These are phyloP conservation scores for Aethionema arabicum DNA, from an alignment of 345 rosid genomes.

Conservation along the genomic window DNA sequence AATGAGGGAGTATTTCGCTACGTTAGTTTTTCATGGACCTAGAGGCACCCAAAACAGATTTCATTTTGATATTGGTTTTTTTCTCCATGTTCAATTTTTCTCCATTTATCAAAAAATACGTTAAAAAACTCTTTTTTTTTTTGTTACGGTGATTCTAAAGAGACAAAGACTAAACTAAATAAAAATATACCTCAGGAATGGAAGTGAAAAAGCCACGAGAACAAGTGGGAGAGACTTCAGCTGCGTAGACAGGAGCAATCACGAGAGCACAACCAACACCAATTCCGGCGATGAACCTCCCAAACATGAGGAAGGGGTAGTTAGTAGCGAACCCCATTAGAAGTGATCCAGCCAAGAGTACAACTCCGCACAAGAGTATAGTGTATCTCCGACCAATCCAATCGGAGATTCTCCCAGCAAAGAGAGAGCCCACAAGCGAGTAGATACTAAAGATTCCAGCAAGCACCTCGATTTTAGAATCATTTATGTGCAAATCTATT, in stretches of 20 bases:
- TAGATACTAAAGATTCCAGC: conserved; percentile 63
- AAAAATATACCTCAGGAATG: conserved; percentile 63
- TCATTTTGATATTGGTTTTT: too few relatives aligned
- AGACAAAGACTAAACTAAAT: too few relatives aligned
- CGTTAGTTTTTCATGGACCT: too few relatives aligned
- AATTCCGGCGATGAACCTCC: conserved; percentile 85
- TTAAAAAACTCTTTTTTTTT: too few relatives aligned
- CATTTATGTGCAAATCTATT: conserved; percentile 44
- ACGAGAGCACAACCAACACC: conserved; percentile 91
- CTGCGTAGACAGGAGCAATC: conserved; percentile 93
- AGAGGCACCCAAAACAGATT: too few relatives aligned
- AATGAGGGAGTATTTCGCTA: too few relatives aligned
- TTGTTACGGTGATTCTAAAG: too few relatives aligned
- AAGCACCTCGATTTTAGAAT: conserved; percentile 51
- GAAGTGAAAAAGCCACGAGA: conserved; percentile 89
- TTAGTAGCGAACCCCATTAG: conserved; percentile 85
- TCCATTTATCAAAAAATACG: too few relatives aligned
- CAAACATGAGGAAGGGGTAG: conserved; percentile 86
- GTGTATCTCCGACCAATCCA: conserved; percentile 95
- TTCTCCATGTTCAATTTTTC: too few relatives aligned
- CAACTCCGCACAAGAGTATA: conserved; percentile 70
- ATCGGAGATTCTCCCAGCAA: conserved; percentile 85
- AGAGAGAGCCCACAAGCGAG: conserved; percentile 72
- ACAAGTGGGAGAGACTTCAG: conserved; percentile 86
- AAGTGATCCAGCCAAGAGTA: conserved; percentile 80